Percentiles rank a stretch among this genome's conserved stretches.
phyloP scores from a whole-genome alignment of 331 rosid species.

The Rosa hybrid region DNA sequence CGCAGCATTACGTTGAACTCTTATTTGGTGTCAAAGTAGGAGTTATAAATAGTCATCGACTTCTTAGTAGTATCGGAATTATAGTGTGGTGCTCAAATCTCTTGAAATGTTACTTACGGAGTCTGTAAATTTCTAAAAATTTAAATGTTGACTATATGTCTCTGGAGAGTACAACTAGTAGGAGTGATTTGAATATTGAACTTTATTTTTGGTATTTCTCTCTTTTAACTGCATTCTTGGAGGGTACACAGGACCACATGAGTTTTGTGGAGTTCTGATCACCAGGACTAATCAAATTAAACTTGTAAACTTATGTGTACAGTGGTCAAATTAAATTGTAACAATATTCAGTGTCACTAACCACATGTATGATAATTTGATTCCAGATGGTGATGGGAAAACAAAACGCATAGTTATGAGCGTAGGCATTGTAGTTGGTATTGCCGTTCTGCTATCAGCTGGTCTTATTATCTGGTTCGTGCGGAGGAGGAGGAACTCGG shows the following conservation, averaged over 20 bases:
- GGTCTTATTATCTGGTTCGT: constrained; percentile 42
- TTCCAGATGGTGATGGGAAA: constrained; percentile 34
- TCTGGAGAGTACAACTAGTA: background rate
- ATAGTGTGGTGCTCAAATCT: background rate
- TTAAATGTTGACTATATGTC: background rate
- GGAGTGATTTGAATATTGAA: background rate
- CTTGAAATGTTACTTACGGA: too few species aligned
- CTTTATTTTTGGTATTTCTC: background rate
- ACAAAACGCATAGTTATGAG: constrained; percentile 19
- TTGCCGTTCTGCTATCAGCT: constrained; percentile 34
- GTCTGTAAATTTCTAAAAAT: too few species aligned
- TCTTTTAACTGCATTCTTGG: background rate
- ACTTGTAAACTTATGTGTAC: background rate
- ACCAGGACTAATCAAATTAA: background rate
- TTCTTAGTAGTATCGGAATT: background rate
- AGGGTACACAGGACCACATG: background rate
- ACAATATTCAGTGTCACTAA: background rate
- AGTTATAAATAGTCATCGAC: background rate
- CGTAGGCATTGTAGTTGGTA: constrained; percentile 41
- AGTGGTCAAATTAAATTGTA: background rate
- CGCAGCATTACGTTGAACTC: background rate
- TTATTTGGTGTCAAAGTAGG: background rate
- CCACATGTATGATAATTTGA: constrained; percentile 5
- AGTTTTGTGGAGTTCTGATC: background rate
- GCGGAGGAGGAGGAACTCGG: constrained; percentile 25